Evolutionary conservation across 139 green algal species (phyloP), one percentile per base, ranked within the genome.

Genomic region (Spirogloea muscicola): DNA sequence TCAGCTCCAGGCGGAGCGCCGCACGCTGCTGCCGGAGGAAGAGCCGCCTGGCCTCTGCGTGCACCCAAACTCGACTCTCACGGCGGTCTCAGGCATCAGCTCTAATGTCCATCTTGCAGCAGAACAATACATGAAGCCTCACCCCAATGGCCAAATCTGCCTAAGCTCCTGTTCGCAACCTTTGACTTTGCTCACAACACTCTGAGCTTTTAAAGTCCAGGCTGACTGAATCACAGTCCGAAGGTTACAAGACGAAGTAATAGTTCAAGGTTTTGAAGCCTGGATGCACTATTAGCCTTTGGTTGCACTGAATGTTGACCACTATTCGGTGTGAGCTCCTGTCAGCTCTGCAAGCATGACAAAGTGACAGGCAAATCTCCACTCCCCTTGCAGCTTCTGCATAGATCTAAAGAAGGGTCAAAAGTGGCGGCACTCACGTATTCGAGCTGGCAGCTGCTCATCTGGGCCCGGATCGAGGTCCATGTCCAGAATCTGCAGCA

Each of bases 1-100:
- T 10, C 51, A 74, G 73, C 67, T 81, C 73, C 37, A 79, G 41
- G 3, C 33, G 70, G 21, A 81, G 37, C 33, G 57, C 51, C 7
- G 68, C 65, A 9, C n/a, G 3, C 31, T 36, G 55, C n/a, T 81
- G 73, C 39, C 25, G 18, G 10, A 1, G 36, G 7, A 41, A 78
- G 29, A 79, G 60, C 46, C 43, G 36, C 21, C 60, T 16, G 10
- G 69, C 18, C n/a, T 39, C 69, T 77, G 69, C 13, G n/a, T n/a
- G n/a, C n/a, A n/a, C n/a, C n/a, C n/a, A n/a, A n/a, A n/a, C n/a
- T n/a, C n/a, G n/a, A n/a, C n/a, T n/a, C n/a, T n/a, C n/a, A n/a
- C n/a, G n/a, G n/a, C n/a, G n/a, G n/a, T n/a, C n/a, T n/a, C n/a
- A n/a, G n/a, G n/a, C n/a, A n/a, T n/a, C n/a, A n/a, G n/a, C n/a